phyloP scores from a whole-genome alignment of 2,329 filamentous ascomycete species.

The Ophiocordyceps camponoti-leonardi region DNA sequence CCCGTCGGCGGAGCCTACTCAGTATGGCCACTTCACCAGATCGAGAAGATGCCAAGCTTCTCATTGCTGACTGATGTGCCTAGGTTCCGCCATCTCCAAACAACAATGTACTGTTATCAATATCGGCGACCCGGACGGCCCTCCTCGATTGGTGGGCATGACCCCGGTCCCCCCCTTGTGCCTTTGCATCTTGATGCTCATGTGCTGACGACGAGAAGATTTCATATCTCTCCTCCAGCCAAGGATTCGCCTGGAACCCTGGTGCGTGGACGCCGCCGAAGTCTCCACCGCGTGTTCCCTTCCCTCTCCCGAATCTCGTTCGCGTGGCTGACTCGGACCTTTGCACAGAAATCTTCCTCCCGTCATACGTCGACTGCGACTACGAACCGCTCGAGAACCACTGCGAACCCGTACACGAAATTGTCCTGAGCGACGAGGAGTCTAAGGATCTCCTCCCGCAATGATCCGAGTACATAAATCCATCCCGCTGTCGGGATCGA shows the following conservation, averaged over 20 bases:
- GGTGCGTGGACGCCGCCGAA: constrained; percentile 23
- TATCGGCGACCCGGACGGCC: constrained; percentile 57
- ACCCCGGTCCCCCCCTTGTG: neutral
- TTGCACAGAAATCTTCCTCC: constrained; percentile 58
- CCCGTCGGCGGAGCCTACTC: constrained; percentile 42
- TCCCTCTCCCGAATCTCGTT: no score
- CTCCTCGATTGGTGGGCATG: constrained; percentile 47
- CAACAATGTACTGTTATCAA: constrained; percentile 69
- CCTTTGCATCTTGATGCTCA: neutral
- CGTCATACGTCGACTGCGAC: constrained; percentile 59
- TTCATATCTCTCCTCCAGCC: constrained; percentile 61
- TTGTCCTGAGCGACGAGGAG: constrained; percentile 63
- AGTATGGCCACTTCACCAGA: constrained; percentile 23
- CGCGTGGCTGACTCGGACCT: constrained; percentile 1
- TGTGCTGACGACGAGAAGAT: constrained; percentile 31
- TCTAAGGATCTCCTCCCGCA: constrained; percentile 49
- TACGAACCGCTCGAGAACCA: constrained; percentile 59
- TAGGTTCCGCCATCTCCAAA: constrained; percentile 55
- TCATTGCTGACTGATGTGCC: constrained; percentile 10
- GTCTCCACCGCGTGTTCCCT: no score
- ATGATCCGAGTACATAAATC: constrained; percentile 18
- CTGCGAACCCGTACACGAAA: constrained; percentile 63
- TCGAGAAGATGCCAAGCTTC: no score
- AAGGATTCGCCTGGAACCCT: constrained; percentile 74
- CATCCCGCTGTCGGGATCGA: neutral